Conservation (phyloP, 176 grass and related monocot genomes). For the Cenchrus fungigraminus region DNA sequence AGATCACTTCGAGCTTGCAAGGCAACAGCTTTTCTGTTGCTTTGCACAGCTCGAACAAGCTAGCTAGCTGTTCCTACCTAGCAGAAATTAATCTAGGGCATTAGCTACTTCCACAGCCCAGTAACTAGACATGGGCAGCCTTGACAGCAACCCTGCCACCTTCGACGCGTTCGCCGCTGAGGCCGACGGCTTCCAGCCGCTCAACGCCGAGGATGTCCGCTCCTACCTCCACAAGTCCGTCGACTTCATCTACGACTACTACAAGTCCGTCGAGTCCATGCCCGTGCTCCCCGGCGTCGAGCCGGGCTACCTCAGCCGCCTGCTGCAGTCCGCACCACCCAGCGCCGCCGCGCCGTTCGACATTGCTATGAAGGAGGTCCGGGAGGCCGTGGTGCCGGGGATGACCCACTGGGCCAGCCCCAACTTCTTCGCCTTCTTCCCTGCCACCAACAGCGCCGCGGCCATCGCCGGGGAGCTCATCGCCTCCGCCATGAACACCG, state of each 20-base stretch:
- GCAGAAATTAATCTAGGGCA: no score
- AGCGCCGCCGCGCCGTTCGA: slow-evolving; percentile 26
- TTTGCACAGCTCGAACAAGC: no score
- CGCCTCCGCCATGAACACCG: slow-evolving; percentile 60
- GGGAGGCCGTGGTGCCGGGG: slow-evolving; percentile 29
- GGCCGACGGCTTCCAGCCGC: slow-evolving; percentile 21
- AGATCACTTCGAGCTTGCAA: no score
- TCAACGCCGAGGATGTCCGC: slow-evolving; percentile 42
- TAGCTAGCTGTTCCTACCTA: no score
- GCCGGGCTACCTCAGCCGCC: slow-evolving; percentile 12
- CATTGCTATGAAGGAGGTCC: slow-evolving; percentile 30
- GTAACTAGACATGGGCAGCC: slow-evolving; percentile 32
- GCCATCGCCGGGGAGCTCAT: slow-evolving; percentile 54
- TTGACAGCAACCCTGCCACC: not conserved
- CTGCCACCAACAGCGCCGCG: slow-evolving; percentile 47
- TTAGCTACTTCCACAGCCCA: not conserved
- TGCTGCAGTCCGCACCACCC: slow-evolving; percentile 6
- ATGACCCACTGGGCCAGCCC: slow-evolving; percentile 64
- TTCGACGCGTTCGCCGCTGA: not conserved
- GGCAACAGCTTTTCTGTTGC: no score
- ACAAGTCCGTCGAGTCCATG: slow-evolving; percentile 39
- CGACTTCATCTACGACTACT: slow-evolving; percentile 58
- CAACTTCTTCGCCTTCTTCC: slow-evolving; percentile 67
- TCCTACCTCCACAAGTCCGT: slow-evolving; percentile 47
- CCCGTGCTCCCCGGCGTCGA: slow-evolving; percentile 35